phyloP scores from a whole-genome alignment of 768 basidiomycete genomes.

The Mycena filopes region DNA sequence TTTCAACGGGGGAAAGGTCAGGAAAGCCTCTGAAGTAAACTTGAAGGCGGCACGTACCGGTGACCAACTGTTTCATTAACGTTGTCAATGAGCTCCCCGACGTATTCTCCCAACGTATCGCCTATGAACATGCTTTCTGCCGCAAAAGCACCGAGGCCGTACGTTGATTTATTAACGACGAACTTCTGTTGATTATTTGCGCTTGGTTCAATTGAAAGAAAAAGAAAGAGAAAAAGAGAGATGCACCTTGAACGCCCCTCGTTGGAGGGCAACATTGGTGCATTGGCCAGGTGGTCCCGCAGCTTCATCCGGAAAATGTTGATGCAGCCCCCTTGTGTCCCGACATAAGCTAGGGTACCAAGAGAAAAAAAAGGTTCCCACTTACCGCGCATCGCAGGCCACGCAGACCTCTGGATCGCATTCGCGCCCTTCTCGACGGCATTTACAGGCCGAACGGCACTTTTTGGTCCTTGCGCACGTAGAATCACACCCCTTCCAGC shows the following conservation, averaged over 20 bases:
- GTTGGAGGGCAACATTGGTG: slow-evolving; percentile 1
- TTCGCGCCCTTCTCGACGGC: slow-evolving; percentile 49
- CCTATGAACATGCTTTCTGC: background rate
- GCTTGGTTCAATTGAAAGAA: too few relatives aligned
- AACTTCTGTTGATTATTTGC: background rate
- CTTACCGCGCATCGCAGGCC: slow-evolving; percentile 51
- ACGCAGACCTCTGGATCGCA: slow-evolving; percentile 65
- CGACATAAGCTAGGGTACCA: background rate
- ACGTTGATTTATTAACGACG: background rate
- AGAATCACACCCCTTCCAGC: slow-evolving; percentile 53
- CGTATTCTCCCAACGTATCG: slow-evolving; percentile 9
- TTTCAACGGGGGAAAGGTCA: too few relatives aligned
- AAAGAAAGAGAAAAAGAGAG: too few relatives aligned
- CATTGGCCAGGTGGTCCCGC: background rate
- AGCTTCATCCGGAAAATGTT: background rate
- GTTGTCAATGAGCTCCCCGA: slow-evolving; percentile 1
- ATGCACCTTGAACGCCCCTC: background rate
- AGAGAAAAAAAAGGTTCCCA: slow-evolving; percentile 32
- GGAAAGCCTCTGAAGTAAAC: too few relatives aligned
- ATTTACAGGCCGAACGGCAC: slow-evolving; percentile 45
- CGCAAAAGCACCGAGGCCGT: slow-evolving; percentile 17
- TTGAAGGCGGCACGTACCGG: background rate
- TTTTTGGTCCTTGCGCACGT: slow-evolving; percentile 25
- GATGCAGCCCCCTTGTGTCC: background rate
- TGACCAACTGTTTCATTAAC: background rate